Evolutionary conservation across 129 eudicot species (phyloP).

Genomic region (Kitagawia praeruptora): DNA sequence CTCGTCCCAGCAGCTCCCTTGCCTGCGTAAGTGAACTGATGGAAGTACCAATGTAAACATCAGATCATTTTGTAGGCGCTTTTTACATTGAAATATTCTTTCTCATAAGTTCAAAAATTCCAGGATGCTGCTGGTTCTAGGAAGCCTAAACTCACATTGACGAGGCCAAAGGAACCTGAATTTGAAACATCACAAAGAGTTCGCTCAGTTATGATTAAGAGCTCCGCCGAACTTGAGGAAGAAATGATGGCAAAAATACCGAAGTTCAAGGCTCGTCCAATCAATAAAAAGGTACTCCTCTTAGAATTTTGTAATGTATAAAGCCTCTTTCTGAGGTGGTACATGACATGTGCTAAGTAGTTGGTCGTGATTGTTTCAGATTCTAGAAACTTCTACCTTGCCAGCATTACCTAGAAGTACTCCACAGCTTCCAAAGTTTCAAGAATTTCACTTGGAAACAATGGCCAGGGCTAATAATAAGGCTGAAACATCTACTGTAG

Average conservation of each 20-base stretch:
- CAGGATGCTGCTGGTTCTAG: slow-evolving; percentile 45
- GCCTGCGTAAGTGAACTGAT: slow-evolving; percentile 44
- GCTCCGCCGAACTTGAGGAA: slow-evolving; percentile 82
- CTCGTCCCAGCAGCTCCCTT: slow-evolving; percentile 30
- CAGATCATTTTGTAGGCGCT: not conserved
- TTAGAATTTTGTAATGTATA: not conserved
- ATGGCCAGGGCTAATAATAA: slow-evolving; percentile 77
- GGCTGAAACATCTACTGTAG: slow-evolving; percentile 62
- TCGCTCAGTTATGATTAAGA: slow-evolving; percentile 56
- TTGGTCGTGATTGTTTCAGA: slow-evolving; percentile 30
- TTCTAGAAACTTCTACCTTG: slow-evolving; percentile 64
- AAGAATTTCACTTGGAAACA: slow-evolving; percentile 90
- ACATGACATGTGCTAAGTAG: not conserved
- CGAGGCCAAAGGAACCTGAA: slow-evolving; percentile 91
- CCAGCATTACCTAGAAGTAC: slow-evolving; percentile 69
- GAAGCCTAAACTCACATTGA: slow-evolving; percentile 64
- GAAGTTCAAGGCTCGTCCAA: slow-evolving; percentile 85
- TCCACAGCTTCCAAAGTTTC: slow-evolving; percentile 71
- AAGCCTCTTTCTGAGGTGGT: too few relatives aligned
- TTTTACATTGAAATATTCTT: not conserved
- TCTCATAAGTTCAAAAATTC: not conserved
- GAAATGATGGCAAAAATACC: slow-evolving; percentile 97
- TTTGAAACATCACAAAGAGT: slow-evolving; percentile 81
- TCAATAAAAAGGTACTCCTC: slow-evolving; percentile 63
- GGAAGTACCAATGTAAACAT: not conserved